These are phyloP conservation scores for Poa annua DNA, from an alignment of 176 grass and related monocot genomes.

Conservation along the genomic window DNA sequence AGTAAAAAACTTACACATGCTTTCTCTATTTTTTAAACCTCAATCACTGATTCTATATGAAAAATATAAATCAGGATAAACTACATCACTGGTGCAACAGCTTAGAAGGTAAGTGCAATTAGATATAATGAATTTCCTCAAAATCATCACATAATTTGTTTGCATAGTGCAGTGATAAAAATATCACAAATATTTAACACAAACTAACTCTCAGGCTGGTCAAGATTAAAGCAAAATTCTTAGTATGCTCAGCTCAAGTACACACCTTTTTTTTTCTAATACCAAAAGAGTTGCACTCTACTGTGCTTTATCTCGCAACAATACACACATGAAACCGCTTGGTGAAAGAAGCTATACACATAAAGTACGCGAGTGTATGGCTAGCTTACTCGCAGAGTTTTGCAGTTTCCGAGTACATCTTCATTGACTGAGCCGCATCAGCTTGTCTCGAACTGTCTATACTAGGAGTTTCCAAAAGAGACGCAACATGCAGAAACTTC, in stretches of 20 bases:
- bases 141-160: not conserved
- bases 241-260: not conserved
- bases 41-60: not conserved
- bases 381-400: slow-evolving; percentile 81
- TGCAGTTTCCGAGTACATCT: slow-evolving; percentile 90
- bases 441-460: slow-evolving; percentile 60
- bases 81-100: not conserved
- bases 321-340: slow-evolving; percentile 1
- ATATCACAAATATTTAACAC: not conserved
- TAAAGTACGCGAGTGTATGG: slow-evolving; percentile 8
- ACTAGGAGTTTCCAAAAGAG: slow-evolving; percentile 70
- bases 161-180: not conserved
- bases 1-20: slow-evolving; percentile 18
- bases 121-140: not conserved
- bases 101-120: not conserved
- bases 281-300: slow-evolving; percentile 7
- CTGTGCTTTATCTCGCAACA: slow-evolving; percentile 21
- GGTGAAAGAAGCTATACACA: slow-evolving; percentile 23
- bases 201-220: slow-evolving; percentile 21
- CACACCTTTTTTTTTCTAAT: not conserved
- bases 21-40: slow-evolving; percentile 22
- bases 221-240: slow-evolving; percentile 12
- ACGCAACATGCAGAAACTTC: slow-evolving; percentile 80
- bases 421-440: slow-evolving; percentile 61
- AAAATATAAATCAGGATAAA: slow-evolving; percentile 11